phyloP scores from a whole-genome alignment of 2,329 filamentous ascomycete species.

The Pseudogymnoascus sp. region DNA sequence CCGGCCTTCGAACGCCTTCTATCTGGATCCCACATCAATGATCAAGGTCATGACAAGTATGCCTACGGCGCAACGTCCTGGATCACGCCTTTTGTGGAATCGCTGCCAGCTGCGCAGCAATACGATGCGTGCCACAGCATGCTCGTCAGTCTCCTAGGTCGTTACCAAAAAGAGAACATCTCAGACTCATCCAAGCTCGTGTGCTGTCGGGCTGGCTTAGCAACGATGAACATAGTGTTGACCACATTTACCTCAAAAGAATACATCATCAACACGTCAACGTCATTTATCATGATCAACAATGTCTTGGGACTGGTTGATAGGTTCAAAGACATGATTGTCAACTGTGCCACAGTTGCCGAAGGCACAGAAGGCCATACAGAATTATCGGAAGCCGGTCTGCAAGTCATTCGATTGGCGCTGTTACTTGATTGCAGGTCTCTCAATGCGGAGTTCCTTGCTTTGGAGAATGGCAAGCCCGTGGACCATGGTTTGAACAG shows the following conservation, averaged over 20 bases:
- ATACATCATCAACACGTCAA: constrained; percentile 39
- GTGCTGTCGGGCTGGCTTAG: constrained; percentile 57
- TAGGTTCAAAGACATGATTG: constrained; percentile 52
- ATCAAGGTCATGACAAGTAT: constrained; percentile 42
- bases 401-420: constrained; percentile 57
- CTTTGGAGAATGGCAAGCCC: constrained; percentile 50
- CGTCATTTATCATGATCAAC: constrained; percentile 53
- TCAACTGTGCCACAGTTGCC: constrained; percentile 41
- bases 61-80: constrained; percentile 64
- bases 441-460: constrained; percentile 57
- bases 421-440: constrained; percentile 64
- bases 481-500: constrained; percentile 60
- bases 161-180: constrained; percentile 46
- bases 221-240: constrained; percentile 48
- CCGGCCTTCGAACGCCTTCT: constrained; percentile 56
- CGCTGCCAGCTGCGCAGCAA: constrained; percentile 65
- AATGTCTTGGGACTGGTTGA: constrained; percentile 57
- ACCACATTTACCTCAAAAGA: constrained; percentile 45
- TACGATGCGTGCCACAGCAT: constrained; percentile 75
- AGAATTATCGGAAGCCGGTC: constrained; percentile 45
- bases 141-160: constrained; percentile 63
- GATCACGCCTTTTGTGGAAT: constrained; percentile 69
- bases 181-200: constrained; percentile 49
- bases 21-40: constrained; percentile 46
- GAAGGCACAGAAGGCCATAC: constrained; percentile 35